Base-by-base conservation (phyloP, 495 filamentous ascomycete species). In the Chaetomium tenue region DNA sequence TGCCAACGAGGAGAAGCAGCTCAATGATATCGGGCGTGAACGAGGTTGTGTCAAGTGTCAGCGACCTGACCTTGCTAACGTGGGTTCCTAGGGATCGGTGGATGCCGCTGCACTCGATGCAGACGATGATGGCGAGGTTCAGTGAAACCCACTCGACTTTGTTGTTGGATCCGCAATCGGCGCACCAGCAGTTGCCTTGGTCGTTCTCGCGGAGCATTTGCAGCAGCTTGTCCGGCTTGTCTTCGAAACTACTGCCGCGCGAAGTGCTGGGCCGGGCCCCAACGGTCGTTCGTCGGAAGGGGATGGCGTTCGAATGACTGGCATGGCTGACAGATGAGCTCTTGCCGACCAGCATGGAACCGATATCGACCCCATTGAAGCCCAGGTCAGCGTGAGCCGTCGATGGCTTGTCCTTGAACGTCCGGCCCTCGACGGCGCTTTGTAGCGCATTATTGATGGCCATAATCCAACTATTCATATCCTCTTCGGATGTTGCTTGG, bases 61-160 rank as follows among this genome's bases (percentile, higher is more conserved):
- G 86, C 5, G 94, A 98, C 39, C 94, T 88, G 25, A 99, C 86
- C 78, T 99, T 99, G 73, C 93, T 95, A 65, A 99, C 96, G 73
- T 99, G 94, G 3, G 94, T 99, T 9, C 94, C 94, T 2, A 99
- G 83, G 12, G 94, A 98, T 25, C 94, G 88, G 76, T 99, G 94
- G 63, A 99, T 97, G 69, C 94, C 94, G 70, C 92, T 94, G 76
- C 94, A 99, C 75, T 99, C 94, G 66, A 99, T 99, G 77, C 94
- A 99, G 18, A 99, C 83, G 37, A 98, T 87, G 60, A 98, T 96
- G 33, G 90, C 95, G 4, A 99, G 84, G 68, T 99, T 99, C 74
- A 99, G 96, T 2, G 93, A 97, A 46, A 97, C 94, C 94, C 94
- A 99, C 74, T 99, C 95, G 20, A 95, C 91, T 75, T 96, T 97